phyloP scores from a whole-genome alignment of 768 basidiomycete genomes.

The Termitomyces sp. region DNA sequence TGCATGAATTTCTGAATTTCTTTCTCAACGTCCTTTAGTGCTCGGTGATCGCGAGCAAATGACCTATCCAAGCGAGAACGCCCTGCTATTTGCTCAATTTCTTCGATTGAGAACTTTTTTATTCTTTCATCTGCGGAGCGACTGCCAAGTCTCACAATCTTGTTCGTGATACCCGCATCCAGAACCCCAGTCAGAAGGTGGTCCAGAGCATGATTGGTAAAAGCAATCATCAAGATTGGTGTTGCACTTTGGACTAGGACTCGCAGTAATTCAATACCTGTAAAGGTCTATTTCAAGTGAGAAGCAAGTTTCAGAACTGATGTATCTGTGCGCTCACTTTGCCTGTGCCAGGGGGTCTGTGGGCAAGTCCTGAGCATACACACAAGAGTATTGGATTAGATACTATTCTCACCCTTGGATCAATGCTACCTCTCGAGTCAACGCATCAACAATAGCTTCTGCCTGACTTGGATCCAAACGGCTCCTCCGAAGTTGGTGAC shows the following conservation, averaged over 20 bases:
- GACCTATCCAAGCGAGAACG: slow-evolving; percentile 34
- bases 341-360: slow-evolving; percentile 73
- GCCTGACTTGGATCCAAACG: slow-evolving; percentile 67
- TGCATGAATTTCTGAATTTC: slow-evolving; percentile 44
- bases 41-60: slow-evolving; percentile 25
- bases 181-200: slow-evolving; percentile 63
- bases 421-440: slow-evolving; percentile 55
- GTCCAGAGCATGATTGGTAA: slow-evolving; percentile 78
- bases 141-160: slow-evolving; percentile 66
- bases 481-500: slow-evolving; percentile 42
- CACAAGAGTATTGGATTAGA: neutral
- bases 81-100: slow-evolving; percentile 40
- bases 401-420: slow-evolving; percentile 57
- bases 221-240: slow-evolving; percentile 53
- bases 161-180: slow-evolving; percentile 55
- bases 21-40: slow-evolving; percentile 39
- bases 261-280: slow-evolving; percentile 63
- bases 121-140: slow-evolving; percentile 56
- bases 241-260: slow-evolving; percentile 47
- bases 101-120: slow-evolving; percentile 55
- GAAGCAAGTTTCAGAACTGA: neutral
- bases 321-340: slow-evolving; percentile 36
- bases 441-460: slow-evolving; percentile 57
- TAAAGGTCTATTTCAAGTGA: slow-evolving; percentile 43
- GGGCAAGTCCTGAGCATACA: neutral